Conservation (phyloP, 2,329 filamentous ascomycete species). For the Pseudophaeomoniella oleicola region DNA sequence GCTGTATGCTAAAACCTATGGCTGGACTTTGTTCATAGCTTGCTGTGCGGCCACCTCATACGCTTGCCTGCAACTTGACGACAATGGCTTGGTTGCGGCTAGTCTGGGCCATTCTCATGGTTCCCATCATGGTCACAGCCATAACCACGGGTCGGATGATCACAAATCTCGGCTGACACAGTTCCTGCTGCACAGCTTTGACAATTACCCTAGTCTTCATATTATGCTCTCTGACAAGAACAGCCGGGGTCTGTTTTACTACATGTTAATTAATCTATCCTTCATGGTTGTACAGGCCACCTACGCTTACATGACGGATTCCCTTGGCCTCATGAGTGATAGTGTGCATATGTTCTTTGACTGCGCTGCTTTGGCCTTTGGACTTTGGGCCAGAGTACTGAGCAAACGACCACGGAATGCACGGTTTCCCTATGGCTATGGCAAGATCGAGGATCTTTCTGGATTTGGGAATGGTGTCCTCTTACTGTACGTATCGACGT, state of each 20-base stretch:
- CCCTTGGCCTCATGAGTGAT: constrained; percentile 85
- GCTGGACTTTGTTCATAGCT: not conserved
- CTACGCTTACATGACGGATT: constrained; percentile 88
- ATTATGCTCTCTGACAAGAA: constrained; percentile 82
- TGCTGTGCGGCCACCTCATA: constrained; percentile 16
- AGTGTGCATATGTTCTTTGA: constrained; percentile 99
- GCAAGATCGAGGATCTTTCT: constrained; percentile 90
- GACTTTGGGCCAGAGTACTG: constrained; percentile 80
- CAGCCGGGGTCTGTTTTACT: constrained; percentile 91
- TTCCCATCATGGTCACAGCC: constrained; percentile 17
- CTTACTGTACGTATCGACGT: too few species aligned
- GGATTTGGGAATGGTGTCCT: constrained; percentile 96
- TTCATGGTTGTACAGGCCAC: constrained; percentile 94
- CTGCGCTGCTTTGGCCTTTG: constrained; percentile 81
- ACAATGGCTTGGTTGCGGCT: constrained; percentile 15
- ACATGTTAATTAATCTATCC: constrained; percentile 84
- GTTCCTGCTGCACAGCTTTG: constrained; percentile 54
- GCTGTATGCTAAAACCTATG: constrained; percentile 9
- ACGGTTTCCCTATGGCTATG: constrained; percentile 72
- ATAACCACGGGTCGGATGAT: constrained; percentile 24
- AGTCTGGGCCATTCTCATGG: constrained; percentile 18
- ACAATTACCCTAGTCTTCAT: constrained; percentile 63
- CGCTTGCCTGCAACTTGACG: constrained; percentile 19
- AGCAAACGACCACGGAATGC: constrained; percentile 91
- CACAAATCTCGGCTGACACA: constrained; percentile 56